Conservation (phyloP, 2,329 filamentous ascomycete genomes). For the Nannizzia gypsea region DNA sequence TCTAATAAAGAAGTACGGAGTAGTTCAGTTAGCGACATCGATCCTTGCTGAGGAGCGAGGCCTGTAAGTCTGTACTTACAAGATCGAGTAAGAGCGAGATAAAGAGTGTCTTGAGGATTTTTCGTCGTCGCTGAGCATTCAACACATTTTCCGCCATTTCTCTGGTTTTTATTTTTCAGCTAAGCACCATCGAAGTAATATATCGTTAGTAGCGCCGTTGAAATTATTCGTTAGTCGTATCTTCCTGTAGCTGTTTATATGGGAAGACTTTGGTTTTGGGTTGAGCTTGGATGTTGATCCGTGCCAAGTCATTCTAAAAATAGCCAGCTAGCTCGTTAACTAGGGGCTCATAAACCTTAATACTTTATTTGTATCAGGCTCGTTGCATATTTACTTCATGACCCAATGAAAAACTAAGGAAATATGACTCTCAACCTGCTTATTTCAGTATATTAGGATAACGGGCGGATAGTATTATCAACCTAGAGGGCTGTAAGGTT, state of each 20-base stretch:
- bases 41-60: not conserved
- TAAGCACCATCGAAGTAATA: not conserved
- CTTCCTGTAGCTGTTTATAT: not conserved
- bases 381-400: not conserved
- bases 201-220: not conserved
- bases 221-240: not conserved
- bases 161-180: not conserved
- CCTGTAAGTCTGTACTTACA: constrained; percentile 41
- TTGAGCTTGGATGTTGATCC: not conserved
- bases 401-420: constrained; percentile 6
- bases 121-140: constrained; percentile 56
- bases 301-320: not conserved
- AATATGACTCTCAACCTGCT: constrained; percentile 1
- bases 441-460: not conserved
- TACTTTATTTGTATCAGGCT: too few relatives aligned
- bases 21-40: not conserved
- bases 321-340: not conserved
- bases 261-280: not conserved
- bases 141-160: constrained; percentile 19
- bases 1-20: constrained; percentile 41
- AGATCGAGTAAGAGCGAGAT: constrained; percentile 80
- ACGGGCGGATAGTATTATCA: constrained; percentile 1
- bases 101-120: constrained; percentile 76
- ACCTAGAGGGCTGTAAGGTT: constrained; percentile 6
- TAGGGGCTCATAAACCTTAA: too few relatives aligned